Percentiles rank a stretch among this genome's conserved stretches.
Evolutionary conservation across 2,329 filamentous ascomycete genomes (phyloP).

Genomic region (Helicocarpus griseus): DNA sequence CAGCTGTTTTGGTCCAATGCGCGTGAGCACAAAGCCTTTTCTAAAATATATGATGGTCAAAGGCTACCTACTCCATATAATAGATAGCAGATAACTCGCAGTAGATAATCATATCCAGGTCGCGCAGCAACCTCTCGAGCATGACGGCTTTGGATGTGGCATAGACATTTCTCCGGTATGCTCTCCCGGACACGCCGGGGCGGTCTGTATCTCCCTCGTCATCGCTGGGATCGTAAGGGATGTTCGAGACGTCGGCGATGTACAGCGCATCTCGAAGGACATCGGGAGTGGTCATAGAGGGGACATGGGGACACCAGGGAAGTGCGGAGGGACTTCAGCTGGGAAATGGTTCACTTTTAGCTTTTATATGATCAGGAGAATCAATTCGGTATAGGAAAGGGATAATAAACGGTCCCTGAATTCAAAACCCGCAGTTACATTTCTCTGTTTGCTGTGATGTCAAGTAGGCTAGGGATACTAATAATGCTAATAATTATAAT

Average conservation of each 20-base stretch:
- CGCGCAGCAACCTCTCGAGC: constrained; percentile 47
- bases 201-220: constrained; percentile 11
- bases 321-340: background rate
- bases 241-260: constrained; percentile 37
- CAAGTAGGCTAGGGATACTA: no score
- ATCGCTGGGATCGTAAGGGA: constrained; percentile 19
- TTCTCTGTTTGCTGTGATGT: background rate
- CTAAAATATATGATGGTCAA: background rate
- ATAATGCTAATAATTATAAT: no score
- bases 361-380: background rate
- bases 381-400: background rate
- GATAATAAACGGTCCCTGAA: background rate
- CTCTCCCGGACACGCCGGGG: constrained; percentile 12
- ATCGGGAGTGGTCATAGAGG: constrained; percentile 39
- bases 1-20: constrained; percentile 35
- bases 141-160: constrained; percentile 34
- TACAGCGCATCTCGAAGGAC: constrained; percentile 38
- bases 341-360: no score
- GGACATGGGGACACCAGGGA: constrained; percentile 28
- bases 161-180: constrained; percentile 25
- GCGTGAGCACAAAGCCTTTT: background rate
- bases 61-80: constrained; percentile 49
- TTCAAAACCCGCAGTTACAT: background rate
- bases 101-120: constrained; percentile 51
- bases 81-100: constrained; percentile 53